Evolutionary conservation across 768 basidiomycete species (phyloP).

Genomic region (Phanerodontia chrysosporium): DNA sequence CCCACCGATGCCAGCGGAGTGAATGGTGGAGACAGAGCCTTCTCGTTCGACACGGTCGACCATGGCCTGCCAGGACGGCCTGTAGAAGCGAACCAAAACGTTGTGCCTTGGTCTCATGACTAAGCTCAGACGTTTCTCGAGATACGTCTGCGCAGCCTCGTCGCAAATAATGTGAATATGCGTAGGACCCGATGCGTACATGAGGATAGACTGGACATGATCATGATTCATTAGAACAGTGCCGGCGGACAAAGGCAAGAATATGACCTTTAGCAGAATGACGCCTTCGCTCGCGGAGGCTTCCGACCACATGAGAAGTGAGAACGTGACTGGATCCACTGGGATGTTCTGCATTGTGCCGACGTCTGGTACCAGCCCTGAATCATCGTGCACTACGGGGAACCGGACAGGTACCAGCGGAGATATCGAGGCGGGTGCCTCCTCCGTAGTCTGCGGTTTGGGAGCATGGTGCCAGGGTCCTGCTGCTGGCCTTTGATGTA

Average conservation of each 20-base stretch:
- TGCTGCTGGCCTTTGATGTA: not conserved
- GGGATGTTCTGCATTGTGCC: not conserved
- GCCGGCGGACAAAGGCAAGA: constrained; percentile 2
- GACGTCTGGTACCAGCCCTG: not conserved
- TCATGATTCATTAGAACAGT: not conserved
- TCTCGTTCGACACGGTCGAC: constrained; percentile 40
- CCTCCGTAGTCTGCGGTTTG: not conserved
- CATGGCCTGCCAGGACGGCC: constrained; percentile 38
- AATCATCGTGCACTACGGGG: not conserved
- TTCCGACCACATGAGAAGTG: constrained; percentile 41
- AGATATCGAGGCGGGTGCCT: not conserved
- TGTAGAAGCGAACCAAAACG: constrained; percentile 39
- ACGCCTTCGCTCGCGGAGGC: constrained; percentile 39
- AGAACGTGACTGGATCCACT: constrained; percentile 34
- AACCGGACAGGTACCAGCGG: not conserved
- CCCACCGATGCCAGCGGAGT: constrained; percentile 46
- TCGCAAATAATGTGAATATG: constrained; percentile 35
- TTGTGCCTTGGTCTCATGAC: constrained; percentile 34
- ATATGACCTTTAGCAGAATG: constrained; percentile 40
- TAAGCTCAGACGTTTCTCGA: constrained; percentile 36
- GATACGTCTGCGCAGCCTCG: constrained; percentile 33
- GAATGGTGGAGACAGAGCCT: constrained; percentile 41
- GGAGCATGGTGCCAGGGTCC: not conserved
- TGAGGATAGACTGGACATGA: constrained; percentile 19
- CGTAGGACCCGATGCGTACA: constrained; percentile 17